Conservation (phyloP, 1,139 yeast genomes). For the Diutina sp. region DNA sequence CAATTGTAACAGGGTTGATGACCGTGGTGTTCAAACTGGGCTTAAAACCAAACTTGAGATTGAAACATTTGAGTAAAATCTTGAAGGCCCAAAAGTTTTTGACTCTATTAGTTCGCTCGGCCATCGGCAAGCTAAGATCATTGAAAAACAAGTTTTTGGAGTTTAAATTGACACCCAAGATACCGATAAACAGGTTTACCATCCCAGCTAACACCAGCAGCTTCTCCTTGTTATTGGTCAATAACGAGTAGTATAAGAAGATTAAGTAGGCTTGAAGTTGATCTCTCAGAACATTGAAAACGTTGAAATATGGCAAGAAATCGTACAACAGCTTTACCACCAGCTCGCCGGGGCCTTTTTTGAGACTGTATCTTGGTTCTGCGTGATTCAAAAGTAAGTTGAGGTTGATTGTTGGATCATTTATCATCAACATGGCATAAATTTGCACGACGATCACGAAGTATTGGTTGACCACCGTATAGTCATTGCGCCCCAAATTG, state of each 20-base stretch:
- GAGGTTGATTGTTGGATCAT: conserved; percentile 31
- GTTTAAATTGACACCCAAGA: conserved; percentile 33
- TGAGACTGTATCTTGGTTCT: conserved; percentile 20
- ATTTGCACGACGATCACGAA: conserved; percentile 36
- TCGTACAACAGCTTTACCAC: conserved; percentile 28
- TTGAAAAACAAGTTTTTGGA: conserved; percentile 33
- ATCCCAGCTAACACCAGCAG: conserved; percentile 29
- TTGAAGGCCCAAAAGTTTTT: conserved; percentile 52
- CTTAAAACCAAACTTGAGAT: conserved; percentile 36
- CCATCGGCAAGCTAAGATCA: conserved; percentile 24
- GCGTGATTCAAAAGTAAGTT: conserved; percentile 27
- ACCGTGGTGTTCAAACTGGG: conserved; percentile 11
- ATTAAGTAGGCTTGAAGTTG: conserved; percentile 32
- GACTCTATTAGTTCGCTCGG: conserved; percentile 36
- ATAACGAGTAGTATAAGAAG: conserved; percentile 28
- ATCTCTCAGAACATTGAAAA: conserved; percentile 27
- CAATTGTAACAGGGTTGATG: conserved; percentile 33
- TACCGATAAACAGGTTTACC: conserved; percentile 34
- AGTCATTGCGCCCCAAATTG: conserved; percentile 34
- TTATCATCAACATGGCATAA: conserved; percentile 35
- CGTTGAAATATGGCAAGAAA: conserved; percentile 33
- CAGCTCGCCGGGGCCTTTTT: conserved; percentile 8
- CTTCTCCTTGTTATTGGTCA: conserved; percentile 35
- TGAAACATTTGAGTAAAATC: conserved; percentile 37
- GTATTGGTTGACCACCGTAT: conserved; percentile 36